Evolutionary conservation across 352 stramenopile species (phyloP).

Genomic region (Pythium scleroteichum): DNA sequence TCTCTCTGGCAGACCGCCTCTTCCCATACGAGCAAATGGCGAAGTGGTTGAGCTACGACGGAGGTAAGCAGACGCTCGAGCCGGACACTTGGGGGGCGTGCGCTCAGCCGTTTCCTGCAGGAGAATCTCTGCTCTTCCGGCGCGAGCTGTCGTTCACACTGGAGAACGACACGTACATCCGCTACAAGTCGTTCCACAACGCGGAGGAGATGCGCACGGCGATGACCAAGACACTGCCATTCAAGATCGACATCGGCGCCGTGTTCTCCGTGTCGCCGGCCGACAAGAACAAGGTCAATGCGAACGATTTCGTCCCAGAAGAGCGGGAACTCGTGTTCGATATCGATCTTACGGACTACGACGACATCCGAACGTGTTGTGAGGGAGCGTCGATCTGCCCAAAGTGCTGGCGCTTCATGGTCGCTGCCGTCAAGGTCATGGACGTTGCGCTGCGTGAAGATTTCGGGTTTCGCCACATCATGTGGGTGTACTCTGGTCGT

Average conservation of each 20-base stretch:
- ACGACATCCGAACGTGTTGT: constrained; percentile 97
- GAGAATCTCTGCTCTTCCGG: constrained; percentile 80
- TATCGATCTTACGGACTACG: constrained; percentile 99
- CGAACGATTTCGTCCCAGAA: constrained; percentile 88
- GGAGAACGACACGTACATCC: constrained; percentile 99
- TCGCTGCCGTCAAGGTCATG: constrained; percentile 95
- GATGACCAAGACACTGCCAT: constrained; percentile 93
- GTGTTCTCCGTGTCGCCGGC: constrained; percentile 90
- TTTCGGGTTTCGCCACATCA: constrained; percentile 98
- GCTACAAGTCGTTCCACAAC: constrained; percentile 95
- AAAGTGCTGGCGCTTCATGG: constrained; percentile 99
- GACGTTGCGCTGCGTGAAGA: constrained; percentile 92
- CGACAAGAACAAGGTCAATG: constrained; percentile 87
- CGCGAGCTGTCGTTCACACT: constrained; percentile 98
- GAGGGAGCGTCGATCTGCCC: constrained; percentile 88
- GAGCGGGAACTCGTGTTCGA: constrained; percentile 99
- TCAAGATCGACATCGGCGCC: constrained; percentile 99
- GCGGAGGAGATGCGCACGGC: constrained; percentile 80
- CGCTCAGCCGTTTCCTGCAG: constrained; percentile 25
- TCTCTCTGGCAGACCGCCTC: constrained; percentile 58
- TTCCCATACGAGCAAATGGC: constrained; percentile 87
- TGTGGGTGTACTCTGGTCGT: constrained; percentile 99
- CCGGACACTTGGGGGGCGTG: too few species aligned
- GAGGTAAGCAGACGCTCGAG: constrained; percentile 35
- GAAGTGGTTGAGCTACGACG: constrained; percentile 83